Percentiles rank a stretch among this genome's conserved stretches.
These are phyloP conservation scores for Dictyostelium purpureum DNA, from an alignment of 78 protist species.

Conservation along the genomic window DNA sequence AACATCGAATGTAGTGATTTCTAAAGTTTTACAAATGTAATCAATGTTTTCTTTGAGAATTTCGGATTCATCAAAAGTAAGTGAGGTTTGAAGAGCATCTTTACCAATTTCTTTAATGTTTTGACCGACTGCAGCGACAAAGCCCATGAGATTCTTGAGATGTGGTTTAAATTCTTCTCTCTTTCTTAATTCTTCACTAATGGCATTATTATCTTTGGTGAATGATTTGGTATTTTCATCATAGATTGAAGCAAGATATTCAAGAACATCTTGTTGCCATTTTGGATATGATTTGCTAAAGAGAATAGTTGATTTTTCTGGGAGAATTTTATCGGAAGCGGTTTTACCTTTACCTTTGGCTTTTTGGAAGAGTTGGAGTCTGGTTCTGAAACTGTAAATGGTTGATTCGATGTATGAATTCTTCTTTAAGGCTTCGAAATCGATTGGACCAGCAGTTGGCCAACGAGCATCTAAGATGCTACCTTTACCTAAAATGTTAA, in stretches of 20 bases:
- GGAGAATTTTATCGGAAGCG: constrained; percentile 2
- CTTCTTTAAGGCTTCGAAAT: constrained; percentile 44
- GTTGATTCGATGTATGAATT: constrained; percentile 51
- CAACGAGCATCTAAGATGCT: constrained; percentile 59
- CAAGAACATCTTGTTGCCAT: constrained; percentile 38
- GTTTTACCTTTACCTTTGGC: constrained; percentile 58
- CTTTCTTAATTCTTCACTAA: constrained; percentile 24
- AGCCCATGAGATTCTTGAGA: constrained; percentile 33
- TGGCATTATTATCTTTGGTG: constrained; percentile 47
- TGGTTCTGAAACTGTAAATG: constrained; percentile 18
- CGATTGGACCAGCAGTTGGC: constrained; percentile 67
- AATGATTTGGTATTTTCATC: constrained; percentile 6
- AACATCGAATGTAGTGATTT: constrained; percentile 38
- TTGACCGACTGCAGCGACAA: not conserved
- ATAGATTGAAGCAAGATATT: constrained; percentile 41
- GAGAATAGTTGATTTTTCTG: constrained; percentile 45
- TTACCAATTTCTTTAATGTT: constrained; percentile 30
- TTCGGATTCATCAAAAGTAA: constrained; percentile 40
- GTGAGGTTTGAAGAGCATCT: constrained; percentile 34
- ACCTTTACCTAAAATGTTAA: constrained; percentile 83
- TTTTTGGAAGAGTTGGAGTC: constrained; percentile 32
- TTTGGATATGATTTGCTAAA: constrained; percentile 53
- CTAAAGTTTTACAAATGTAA: constrained; percentile 43
- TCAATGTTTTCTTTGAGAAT: constrained; percentile 41
- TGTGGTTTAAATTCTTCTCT: constrained; percentile 33